Evolutionary conservation across 129 eudicot species (phyloP), one percentile per base, ranked within the genome.

Genomic region (Pulicaria dysenterica): DNA sequence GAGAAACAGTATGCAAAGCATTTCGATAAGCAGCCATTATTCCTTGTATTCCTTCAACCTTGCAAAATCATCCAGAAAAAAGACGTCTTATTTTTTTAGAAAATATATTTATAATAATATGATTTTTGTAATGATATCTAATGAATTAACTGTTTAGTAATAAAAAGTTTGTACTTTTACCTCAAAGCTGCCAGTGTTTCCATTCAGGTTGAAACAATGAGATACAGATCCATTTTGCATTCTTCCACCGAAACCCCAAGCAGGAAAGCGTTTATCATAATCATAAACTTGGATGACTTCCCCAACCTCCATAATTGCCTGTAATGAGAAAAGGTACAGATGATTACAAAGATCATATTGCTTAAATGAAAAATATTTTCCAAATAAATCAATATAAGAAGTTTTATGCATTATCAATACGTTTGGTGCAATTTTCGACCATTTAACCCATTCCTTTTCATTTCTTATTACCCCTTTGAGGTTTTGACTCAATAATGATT

Each of bases 231-330:
- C 88, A 53, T 75, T 70, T 37, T 66, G 63, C 16, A 81, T 37
- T 78, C 46, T 86, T 71, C 96, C 99, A 60, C 99, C 99, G 76
- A 95, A 95, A 17, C 99, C 99, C 99, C 99, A 95, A 70, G 99
- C 89, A 69, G 97, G 93, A 73, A 95, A 95, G 37, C 76, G 83
- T 66, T 84, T 86, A 53, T 95, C 99, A 43, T 90, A 86, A 77
- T 95, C 99, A 72, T 95, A 95, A 77, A 95, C 87, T 54, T 95
- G 99, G 56, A 95, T 86, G 55, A 95, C 97, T 69, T 95, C 99
- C 43, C 99, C 99, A 72, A 95, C 96, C 73, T 86, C 94, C 88
- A 75, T 81, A 31, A 95, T 88, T 45, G 99, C 99, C 99, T 95
- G 83, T 13, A 73, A 72, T 15, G 40, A 37, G n/a, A 36, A 75